Base-by-base conservation (phyloP, 352 stramenopile genomes). In the Phytophthora boehmeriae region DNA sequence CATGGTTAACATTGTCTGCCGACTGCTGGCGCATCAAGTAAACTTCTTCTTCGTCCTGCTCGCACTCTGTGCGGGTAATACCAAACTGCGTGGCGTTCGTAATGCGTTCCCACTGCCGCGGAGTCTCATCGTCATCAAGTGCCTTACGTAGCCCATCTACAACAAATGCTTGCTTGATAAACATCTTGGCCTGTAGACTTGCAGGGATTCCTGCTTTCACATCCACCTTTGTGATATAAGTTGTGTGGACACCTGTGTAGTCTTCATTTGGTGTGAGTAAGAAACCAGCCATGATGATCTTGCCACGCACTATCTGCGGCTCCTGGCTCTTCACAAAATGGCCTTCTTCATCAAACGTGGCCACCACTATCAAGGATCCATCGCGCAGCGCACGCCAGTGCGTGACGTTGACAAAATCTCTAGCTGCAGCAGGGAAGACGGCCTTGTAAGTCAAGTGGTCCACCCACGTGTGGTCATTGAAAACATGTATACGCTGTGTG, bases 321-420 rank as follows among this genome's bases (percentile, higher is more conserved):
- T 82, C 66, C 47, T 76, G 68, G 13, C 30, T 63, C 22, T 68
- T 74, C 48, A 77, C 75, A 19, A 80, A 73, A 53, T 73, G 68
- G 34, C 76, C 59, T 10, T 66, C 52, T 30, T 86, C 67, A 25
- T 76, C 63, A 17, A 69, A 75, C 1, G 75, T 80, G 6, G 76
- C 78, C 32, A 90, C 65, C 16, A 89, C 59, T 11, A 88, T 25
- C 6, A 90, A 80, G 13, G 75, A 75, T 47, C 77, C 73, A 41
- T 85, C 78, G n/a, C 56, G 48, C 9, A 92, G 73, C 54, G 89
- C 77, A 11, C 83, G 83, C 80, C 83, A 90, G 59, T 90, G 83
- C 4, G 74, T 88, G n/a, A 90, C 63, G 41, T 89, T 83, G 35
- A 89, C 68, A 39, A 88, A 90, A 30, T 90, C 79, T 27, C 76